Base-by-base conservation (phyloP, 306 rosid genomes). In the Medicago truncatula region DNA sequence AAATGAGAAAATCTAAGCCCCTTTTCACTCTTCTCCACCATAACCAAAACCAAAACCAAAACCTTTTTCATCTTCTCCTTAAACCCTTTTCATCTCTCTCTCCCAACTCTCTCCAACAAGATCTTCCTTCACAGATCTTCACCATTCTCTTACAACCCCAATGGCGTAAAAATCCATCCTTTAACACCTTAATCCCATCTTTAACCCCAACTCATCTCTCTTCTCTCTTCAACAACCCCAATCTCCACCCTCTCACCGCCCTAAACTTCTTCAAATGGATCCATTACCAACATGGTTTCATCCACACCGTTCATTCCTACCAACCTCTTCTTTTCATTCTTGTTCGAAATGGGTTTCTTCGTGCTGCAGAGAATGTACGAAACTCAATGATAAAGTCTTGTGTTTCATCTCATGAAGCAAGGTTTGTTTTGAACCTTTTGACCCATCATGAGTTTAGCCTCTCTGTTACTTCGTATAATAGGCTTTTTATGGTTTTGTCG, bases 201-300 rank as follows among this genome's bases (percentile, higher is more conserved):
- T 70, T 93, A 13, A 79, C 91, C 74, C 82, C 93, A 1, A 52
- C 88, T 31, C 88, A 81, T 65, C 84, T 93, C 63, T 85, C 89
- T 20, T 57, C 88, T 10, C 82, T 93, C 75, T 79, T 91, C 80
- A 8, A 77, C 57, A 8, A 75, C 58, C 89, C 82, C 81, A 72
- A 85, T 73, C 93, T 82, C 28, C 34, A 88, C 23, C 97, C 98
- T 25, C 81, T 75, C 20, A 83, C 85, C 43, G 98, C 98, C 28
- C 66, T 93, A 1, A 79, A 54, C 16, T 93, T 93, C 86, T 91
- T 89, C 90, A 75, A 73, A 57, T 93, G 90, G 93, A 89, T 91
- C 75, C 80, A 66, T 13, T 64, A 17, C 25, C 25, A 77, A 38
- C 89, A 86, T 9, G 71, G 85, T 11, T 91, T 77, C 85, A 67